Conservation (phyloP, 2,329 filamentous ascomycete genomes). For the Xylaria sp. region DNA sequence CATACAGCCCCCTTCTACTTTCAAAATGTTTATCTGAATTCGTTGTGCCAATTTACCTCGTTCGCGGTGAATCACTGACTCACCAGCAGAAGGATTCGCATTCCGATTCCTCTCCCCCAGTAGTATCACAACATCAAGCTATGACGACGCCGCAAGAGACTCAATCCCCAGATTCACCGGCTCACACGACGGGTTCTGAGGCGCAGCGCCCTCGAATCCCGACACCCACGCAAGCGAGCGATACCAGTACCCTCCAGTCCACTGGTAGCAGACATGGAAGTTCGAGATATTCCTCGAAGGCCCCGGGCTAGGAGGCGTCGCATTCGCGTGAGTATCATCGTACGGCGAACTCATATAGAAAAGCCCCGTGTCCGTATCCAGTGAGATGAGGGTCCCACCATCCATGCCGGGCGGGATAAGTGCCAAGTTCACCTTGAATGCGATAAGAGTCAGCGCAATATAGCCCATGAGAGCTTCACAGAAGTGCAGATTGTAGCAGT, state of each 20-base stretch:
- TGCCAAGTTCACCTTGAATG: slow-evolving; percentile 19
- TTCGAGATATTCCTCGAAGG: slow-evolving; percentile 9
- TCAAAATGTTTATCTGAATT: no score
- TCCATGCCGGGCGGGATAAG: slow-evolving; percentile 24
- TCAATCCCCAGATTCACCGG: slow-evolving; percentile 34
- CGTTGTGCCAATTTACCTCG: background rate
- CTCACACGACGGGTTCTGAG: slow-evolving; percentile 37
- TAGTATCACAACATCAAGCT: background rate
- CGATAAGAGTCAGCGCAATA: background rate
- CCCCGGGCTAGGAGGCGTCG: slow-evolving; percentile 6
- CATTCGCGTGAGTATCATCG: slow-evolving; percentile 33
- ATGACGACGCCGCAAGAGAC: slow-evolving; percentile 17
- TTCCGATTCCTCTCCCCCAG: background rate
- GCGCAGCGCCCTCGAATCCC: slow-evolving; percentile 15
- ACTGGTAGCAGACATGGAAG: slow-evolving; percentile 37
- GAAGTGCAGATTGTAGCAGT: background rate
- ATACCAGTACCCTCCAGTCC: slow-evolving; percentile 36
- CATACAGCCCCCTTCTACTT: no score
- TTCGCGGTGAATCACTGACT: background rate
- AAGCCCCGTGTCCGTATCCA: slow-evolving; percentile 24
- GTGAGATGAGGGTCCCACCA: slow-evolving; percentile 21
- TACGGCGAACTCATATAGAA: slow-evolving; percentile 30
- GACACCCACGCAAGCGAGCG: slow-evolving; percentile 35
- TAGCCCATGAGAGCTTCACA: background rate
- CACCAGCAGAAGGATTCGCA: background rate